Conservation (phyloP, 2,329 filamentous ascomycete genomes). For the Fusarium verrucosum region DNA sequence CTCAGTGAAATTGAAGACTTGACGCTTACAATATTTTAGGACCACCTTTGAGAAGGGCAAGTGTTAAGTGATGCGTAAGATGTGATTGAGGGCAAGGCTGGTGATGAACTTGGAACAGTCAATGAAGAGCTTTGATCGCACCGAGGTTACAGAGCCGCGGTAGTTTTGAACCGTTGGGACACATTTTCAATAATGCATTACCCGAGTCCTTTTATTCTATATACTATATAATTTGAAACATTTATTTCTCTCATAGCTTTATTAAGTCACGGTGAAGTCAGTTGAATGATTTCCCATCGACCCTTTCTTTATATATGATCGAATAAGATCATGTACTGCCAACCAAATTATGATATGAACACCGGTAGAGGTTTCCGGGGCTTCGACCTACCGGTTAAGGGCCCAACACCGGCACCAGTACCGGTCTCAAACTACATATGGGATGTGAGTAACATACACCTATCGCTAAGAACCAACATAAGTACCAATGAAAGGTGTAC, state of each 20-base stretch:
- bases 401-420: neutral
- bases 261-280: neutral
- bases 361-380: too few relatives aligned
- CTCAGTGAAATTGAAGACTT: too few relatives aligned
- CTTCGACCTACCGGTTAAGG: too few relatives aligned
- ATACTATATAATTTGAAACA: too few relatives aligned
- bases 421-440: neutral
- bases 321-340: too few relatives aligned
- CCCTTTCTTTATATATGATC: too few relatives aligned
- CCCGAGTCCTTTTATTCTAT: too few relatives aligned
- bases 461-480: neutral
- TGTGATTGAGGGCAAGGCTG: accelerated
- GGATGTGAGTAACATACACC: neutral
- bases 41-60: neutral
- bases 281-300: too few relatives aligned
- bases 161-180: too few relatives aligned
- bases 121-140: neutral
- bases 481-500: neutral
- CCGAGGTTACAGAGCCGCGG: too few relatives aligned
- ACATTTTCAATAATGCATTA: too few relatives aligned
- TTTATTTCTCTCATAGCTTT: neutral
- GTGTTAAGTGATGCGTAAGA: neutral
- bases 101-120: accelerated
- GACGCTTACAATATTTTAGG: accelerated
- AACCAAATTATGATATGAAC: too few relatives aligned